Base-by-base conservation (phyloP, 176 grass and related monocot species). In the Carex pumila region DNA sequence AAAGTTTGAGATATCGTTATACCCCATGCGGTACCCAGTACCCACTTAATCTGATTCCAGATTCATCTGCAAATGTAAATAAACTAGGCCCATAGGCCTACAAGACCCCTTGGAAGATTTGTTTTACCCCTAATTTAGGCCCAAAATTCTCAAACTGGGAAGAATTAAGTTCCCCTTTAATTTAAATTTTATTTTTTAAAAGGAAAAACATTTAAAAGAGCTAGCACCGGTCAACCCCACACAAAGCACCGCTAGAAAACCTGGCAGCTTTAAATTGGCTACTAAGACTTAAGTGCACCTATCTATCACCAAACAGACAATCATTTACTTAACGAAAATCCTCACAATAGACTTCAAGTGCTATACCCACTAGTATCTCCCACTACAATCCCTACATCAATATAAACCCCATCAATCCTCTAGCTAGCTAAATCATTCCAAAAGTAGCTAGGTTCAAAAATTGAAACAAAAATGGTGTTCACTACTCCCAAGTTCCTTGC, bases 381-480 rank as follows among this genome's bases (percentile, higher is more conserved):
- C 81, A 83, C 81, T 83, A 83, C 12, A 41, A 83, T 31, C 45
- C 32, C 12, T 5, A 10, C 19, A 53, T 83, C 61, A 47, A 83
- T 83, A 83, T 83, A 83, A 63, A 30, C 62, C 79, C 81, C 41
- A 53, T 14, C 13, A 68, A 31, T 13, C 39, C 18, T 53, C 41
- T 52, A 19, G 61, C 45, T 52, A 19, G 61, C 22, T 15, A 39
- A 39, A 68, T 13, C 73, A 78, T 32, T 29, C 49, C 50, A 78
- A 64, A 32, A 25, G 12, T 25, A 25, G 25, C 1, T 32, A 37
- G 30, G 32, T 53, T 45, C 54, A 49, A 78, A 64, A 53, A 78
- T 56, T 34, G 14, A 12, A 21, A 7, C 52, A 67, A 79, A 57
- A 70, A 94, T 94, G 95, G 92, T 75, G 29, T 3, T 55, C 47